A percentile compares a stretch with the other conserved stretches of the same genome.
phyloP scores from a whole-genome alignment of 1,139 yeast species.

The Kodamaea ohmeri region DNA sequence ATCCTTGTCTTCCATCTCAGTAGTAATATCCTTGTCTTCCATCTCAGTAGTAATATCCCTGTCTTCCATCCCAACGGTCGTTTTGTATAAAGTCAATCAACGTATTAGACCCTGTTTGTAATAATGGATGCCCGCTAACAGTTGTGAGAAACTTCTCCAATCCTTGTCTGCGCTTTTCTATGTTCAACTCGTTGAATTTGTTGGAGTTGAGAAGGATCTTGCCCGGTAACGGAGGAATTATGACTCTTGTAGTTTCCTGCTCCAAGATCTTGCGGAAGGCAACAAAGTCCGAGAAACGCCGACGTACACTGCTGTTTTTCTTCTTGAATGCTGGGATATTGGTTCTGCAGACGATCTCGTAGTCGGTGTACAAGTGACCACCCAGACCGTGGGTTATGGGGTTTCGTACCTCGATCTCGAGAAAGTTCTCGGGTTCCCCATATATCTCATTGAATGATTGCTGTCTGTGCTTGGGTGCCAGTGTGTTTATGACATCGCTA shows the following conservation, averaged over 20 bases:
- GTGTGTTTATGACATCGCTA: conserved; percentile 41
- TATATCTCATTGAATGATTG: conserved; percentile 81
- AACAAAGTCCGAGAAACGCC: conserved; percentile 90
- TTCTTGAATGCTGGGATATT: conserved; percentile 83
- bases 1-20: conserved; percentile 1
- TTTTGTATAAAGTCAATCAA: conserved; percentile 85
- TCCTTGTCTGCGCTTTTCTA: conserved; percentile 81
- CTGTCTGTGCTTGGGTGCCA: conserved; percentile 40
- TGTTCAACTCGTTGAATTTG: conserved; percentile 78
- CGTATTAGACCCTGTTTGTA: conserved; percentile 86
- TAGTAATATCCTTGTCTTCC: conserved; percentile 11
- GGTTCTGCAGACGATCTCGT: conserved; percentile 83
- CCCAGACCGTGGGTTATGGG: conserved; percentile 80
- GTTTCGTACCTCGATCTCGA: conserved; percentile 80
- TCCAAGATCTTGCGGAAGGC: conserved; percentile 73
- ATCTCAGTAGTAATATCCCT: conserved; percentile 21
- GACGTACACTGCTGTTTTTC: conserved; percentile 64
- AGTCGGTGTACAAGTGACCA: conserved; percentile 77
- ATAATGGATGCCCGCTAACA: conserved; percentile 90
- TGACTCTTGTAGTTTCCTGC: conserved; percentile 70
- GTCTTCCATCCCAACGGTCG: conserved; percentile 67
- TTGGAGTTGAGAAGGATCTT: conserved; percentile 66
- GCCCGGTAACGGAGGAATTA: conserved; percentile 87
- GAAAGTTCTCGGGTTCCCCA: conserved; percentile 91
- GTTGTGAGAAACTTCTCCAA: conserved; percentile 73